A percentile compares a stretch with the other conserved stretches of the same genome.
These are phyloP conservation scores for Yamadazyma pseudoaaseri DNA, from an alignment of 1,139 yeast species.

Conservation along the genomic window DNA sequence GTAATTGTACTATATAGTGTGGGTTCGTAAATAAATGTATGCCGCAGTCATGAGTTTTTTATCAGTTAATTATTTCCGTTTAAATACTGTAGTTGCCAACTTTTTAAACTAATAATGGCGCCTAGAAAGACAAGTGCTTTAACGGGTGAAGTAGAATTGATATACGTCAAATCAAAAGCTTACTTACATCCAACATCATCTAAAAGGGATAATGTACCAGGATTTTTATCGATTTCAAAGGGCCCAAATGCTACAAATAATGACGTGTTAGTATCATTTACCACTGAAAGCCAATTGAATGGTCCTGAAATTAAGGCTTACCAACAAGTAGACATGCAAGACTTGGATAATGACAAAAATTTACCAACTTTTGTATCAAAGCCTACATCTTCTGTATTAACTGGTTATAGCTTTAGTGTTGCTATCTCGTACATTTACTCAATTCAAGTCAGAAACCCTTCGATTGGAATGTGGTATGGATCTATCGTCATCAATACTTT, in stretches of 20 bases:
- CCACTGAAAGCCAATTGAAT: conserved; percentile 61
- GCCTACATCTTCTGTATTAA: conserved; percentile 51
- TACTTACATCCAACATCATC: conserved; percentile 79
- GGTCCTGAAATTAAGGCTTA: conserved; percentile 50
- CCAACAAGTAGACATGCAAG: conserved; percentile 52
- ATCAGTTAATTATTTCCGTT: too few species aligned
- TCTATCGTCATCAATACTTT: conserved; percentile 72
- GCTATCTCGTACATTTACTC: conserved; percentile 66
- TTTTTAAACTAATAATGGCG: too few species aligned
- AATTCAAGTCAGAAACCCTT: conserved; percentile 79
- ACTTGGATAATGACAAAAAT: conserved; percentile 18
- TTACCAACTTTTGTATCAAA: conserved; percentile 13
- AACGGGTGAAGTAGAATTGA: conserved; percentile 36
- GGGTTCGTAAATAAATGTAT: neutral
- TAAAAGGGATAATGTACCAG: conserved; percentile 74
- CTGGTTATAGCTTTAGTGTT: conserved; percentile 66
- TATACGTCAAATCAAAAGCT: conserved; percentile 65
- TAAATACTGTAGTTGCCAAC: too few species aligned
- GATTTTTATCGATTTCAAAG: conserved; percentile 64
- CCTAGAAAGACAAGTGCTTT: conserved; percentile 10
- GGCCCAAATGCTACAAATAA: conserved; percentile 53
- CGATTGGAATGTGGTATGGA: conserved; percentile 90
- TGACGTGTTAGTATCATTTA: conserved; percentile 70
- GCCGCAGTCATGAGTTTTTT: neutral
- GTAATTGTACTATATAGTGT: neutral